phyloP scores from a whole-genome alignment of 1,284 basidiomycete species.

The Pseudomicrostroma phylloplanum region DNA sequence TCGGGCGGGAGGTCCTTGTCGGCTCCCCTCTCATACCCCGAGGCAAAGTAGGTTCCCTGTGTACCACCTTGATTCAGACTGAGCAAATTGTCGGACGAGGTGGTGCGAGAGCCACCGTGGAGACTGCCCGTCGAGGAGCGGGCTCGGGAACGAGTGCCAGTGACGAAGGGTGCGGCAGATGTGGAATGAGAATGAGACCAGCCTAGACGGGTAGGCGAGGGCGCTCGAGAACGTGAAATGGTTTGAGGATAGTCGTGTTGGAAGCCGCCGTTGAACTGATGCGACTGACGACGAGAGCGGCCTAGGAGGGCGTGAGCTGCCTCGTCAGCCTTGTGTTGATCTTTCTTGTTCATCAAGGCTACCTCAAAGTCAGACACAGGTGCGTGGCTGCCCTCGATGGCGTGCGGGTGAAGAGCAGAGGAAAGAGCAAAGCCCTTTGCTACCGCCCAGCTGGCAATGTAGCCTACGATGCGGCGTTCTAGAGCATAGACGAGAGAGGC shows the following conservation, averaged over 20 bases:
- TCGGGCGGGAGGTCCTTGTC: constrained; percentile 28
- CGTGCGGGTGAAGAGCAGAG: constrained; percentile 14
- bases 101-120: constrained; percentile 20
- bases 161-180: constrained; percentile 17
- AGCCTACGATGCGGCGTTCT: constrained; percentile 39
- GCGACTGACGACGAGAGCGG: constrained; percentile 8
- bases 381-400: background rate
- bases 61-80: constrained; percentile 8
- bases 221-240: constrained; percentile 37
- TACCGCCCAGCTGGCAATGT: constrained; percentile 39
- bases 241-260: constrained; percentile 26
- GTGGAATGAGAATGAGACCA: background rate
- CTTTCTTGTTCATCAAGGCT: background rate
- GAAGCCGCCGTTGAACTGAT: constrained; percentile 11
- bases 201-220: constrained; percentile 32
- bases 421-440: constrained; percentile 38
- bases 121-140: constrained; percentile 28
- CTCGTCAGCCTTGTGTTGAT: constrained; percentile 14
- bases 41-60: constrained; percentile 5
- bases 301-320: constrained; percentile 15
- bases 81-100: constrained; percentile 33
- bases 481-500: constrained; percentile 37
- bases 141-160: constrained; percentile 36
- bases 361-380: constrained; percentile 1
- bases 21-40: constrained; percentile 7